Base-by-base conservation (phyloP, 2,329 filamentous ascomycete genomes). In the Helicocarpus griseus region DNA sequence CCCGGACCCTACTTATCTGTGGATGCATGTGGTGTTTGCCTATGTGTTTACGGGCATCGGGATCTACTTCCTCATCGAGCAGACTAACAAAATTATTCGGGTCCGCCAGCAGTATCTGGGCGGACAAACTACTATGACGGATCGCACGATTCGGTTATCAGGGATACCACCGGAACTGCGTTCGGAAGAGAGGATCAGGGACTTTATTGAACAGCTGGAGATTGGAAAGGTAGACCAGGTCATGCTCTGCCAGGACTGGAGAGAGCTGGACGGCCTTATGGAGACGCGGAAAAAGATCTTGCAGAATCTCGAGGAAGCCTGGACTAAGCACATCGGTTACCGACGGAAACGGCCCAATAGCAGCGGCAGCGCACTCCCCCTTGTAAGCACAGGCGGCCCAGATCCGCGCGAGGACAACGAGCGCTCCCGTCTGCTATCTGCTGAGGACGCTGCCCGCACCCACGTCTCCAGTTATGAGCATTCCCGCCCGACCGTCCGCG, bases 21-120 rank as follows among this genome's bases (percentile, higher is more conserved):
- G 91, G 89, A 87, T 91, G 62, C 96, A 97, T 63, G 80, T 95
- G 13, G 76, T 87, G n/a, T 98, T 98, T 61, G 87, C 89, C 1
- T 98, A 96, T 72, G 77, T 97, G 48, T 98, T 97, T 67, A 91
- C 86, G 5, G 81, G 75, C 1, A 71, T 97, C 39, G 86, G 87
- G 0, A 73, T 96, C 11, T 95, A 90, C 65, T 80, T 91, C 59
- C 82, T 97, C 61, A 82, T 91, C 53, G 78, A 79, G 39, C 85
- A 95, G 69, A 97, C 93, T 0, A 81, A 85, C 58, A 85, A 83
- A 53, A 85, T 98, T 49, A 94, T 97, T 57, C 80, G 84, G 52
- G 80, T 91, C 28, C 78, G 93, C 22, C 93, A 98, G 67, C 83
- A 89, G 53, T 98, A 96, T 64, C 77, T 98, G 8, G 93, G 93